These are phyloP conservation scores for Carex myosuroides DNA, from an alignment of 176 grass and related monocot species.

Conservation along the genomic window DNA sequence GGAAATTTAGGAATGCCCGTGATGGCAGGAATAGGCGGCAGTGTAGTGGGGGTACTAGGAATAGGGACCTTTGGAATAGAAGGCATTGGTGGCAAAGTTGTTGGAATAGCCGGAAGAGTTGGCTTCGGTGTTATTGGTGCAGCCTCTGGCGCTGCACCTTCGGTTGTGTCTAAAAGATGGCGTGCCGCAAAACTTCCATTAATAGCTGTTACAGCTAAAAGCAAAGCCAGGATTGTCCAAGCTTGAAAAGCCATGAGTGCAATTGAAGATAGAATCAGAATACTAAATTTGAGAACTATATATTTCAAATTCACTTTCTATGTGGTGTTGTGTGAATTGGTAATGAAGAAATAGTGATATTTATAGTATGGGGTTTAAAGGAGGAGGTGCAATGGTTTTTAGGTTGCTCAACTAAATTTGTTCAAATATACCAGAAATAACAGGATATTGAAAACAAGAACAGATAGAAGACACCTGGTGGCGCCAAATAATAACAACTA, in stretches of 20 bases:
- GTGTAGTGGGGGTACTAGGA: not conserved
- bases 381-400: not conserved
- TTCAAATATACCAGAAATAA: not conserved
- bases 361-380: constrained; percentile 3
- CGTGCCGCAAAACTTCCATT: constrained; percentile 43
- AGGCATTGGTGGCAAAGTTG: constrained; percentile 28
- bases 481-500: not conserved
- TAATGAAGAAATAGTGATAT: not conserved
- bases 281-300: not conserved
- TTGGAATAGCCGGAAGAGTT: constrained; percentile 23
- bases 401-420: not conserved
- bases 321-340: not conserved
- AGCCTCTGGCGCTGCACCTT: constrained; percentile 33
- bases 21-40: not conserved
- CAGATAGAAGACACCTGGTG: not conserved
- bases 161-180: constrained; percentile 45
- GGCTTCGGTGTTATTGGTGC: constrained; percentile 23
- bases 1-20: not conserved
- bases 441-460: not conserved
- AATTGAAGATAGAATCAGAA: not conserved
- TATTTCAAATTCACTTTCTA: not conserved
- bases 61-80: not conserved
- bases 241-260: constrained; percentile 30
- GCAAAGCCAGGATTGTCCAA: constrained; percentile 35
- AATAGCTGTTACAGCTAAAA: constrained; percentile 33